Conservation (phyloP, 2,329 filamentous ascomycete genomes). For the Colletotrichum musicola region DNA sequence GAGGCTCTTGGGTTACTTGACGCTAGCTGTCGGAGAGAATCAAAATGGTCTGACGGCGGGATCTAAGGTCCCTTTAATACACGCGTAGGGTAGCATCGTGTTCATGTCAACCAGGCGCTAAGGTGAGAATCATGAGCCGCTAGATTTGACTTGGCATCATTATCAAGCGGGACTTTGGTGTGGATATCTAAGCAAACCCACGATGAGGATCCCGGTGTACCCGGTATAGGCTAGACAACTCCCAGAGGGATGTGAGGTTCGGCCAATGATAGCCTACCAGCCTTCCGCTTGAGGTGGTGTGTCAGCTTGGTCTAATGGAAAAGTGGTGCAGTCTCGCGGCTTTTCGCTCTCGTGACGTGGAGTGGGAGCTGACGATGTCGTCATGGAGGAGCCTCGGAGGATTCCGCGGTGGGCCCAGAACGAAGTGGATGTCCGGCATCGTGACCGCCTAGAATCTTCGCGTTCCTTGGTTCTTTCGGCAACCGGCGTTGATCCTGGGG, state of each 20-base stretch:
- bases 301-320: not conserved
- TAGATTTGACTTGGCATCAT: not conserved
- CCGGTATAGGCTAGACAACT: not conserved
- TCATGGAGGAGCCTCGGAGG: conserved; percentile 20
- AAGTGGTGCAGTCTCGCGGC: not conserved
- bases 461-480: not conserved
- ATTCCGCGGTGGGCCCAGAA: not conserved
- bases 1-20: too few species aligned
- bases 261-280: not conserved
- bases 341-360: not conserved
- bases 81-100: not conserved
- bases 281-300: not conserved
- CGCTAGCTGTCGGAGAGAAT: too few species aligned
- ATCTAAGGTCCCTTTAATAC: too few species aligned
- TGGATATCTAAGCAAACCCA: conserved; percentile 13
- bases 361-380: conserved; percentile 16
- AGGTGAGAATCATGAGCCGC: conserved; percentile 1
- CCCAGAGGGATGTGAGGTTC: not conserved
- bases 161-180: not conserved
- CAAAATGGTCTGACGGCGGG: rapidly evolving
- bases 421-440: not conserved
- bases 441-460: not conserved
- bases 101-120: not conserved
- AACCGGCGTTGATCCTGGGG: not conserved
- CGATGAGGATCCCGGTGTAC: not conserved